Evolutionary conservation across 78 protist genomes (phyloP).

Genomic region (slime mould (Dictyostelium discoideum)): DNA sequence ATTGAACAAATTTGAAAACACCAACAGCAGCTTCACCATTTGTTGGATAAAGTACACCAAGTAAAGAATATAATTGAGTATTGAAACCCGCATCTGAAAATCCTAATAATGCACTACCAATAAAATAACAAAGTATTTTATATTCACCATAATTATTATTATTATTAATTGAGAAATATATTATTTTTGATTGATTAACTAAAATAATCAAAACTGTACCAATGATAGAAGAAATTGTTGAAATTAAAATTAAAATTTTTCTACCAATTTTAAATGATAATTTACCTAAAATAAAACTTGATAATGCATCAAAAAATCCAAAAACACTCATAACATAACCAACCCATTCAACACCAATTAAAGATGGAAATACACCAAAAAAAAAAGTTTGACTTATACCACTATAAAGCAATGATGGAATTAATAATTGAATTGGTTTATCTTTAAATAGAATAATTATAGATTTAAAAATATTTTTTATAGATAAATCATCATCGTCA

Average conservation of each 20-base stretch:
- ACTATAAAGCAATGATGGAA: conserved; percentile 30
- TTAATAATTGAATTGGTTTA: conserved; percentile 35
- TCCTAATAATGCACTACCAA: conserved; percentile 54
- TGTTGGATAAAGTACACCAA: conserved; percentile 40
- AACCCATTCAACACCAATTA: background rate
- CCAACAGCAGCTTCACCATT: conserved; percentile 53
- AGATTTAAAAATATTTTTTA: background rate
- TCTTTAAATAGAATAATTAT: conserved; percentile 29
- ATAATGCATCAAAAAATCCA: conserved; percentile 54
- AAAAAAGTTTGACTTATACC: conserved; percentile 70
- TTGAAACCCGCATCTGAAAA: conserved; percentile 68
- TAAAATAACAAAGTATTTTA: background rate
- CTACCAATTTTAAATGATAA: conserved; percentile 36
- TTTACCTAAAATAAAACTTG: conserved; percentile 15
- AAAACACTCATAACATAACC: conserved; percentile 57
- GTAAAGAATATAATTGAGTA: conserved; percentile 50
- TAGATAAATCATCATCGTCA: background rate
- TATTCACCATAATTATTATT: background rate
- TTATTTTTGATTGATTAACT: background rate
- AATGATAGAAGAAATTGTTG: conserved; percentile 13
- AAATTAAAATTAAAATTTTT: background rate
- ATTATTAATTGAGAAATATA: background rate
- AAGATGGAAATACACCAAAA: conserved; percentile 56
- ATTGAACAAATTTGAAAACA: conserved; percentile 61
- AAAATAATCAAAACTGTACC: conserved; percentile 25